Evolutionary conservation across 169 alveolate genomes (phyloP).

Genomic region (Miamiensis avidus): DNA sequence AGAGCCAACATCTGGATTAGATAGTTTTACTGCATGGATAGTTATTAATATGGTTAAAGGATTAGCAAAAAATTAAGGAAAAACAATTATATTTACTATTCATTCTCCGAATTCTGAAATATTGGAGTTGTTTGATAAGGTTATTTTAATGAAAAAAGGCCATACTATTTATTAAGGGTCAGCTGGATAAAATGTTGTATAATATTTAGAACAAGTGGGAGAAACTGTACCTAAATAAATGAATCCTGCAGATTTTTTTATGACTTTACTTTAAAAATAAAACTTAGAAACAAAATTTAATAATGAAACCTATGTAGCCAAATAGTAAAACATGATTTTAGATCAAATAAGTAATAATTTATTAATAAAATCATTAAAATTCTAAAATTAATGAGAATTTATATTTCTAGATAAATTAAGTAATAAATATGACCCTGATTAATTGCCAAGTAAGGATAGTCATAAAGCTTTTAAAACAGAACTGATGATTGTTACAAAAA

Average conservation of each 20-base stretch:
- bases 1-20: constrained; percentile 85
- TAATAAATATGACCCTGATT: no score
- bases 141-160: constrained; percentile 75
- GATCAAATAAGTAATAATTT: neutral
- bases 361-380: no score
- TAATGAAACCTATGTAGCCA: no score
- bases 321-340: neutral
- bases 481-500: no score
- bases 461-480: no score
- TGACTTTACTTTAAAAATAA: neutral
- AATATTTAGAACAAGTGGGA: neutral
- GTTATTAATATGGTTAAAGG: constrained; percentile 51
- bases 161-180: constrained; percentile 72
- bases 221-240: neutral
- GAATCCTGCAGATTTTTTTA: constrained; percentile 10
- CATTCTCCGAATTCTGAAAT: constrained; percentile 61
- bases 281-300: neutral
- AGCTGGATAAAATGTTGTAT: neutral
- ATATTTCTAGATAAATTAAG: no score
- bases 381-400: no score
- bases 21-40: constrained; percentile 61
- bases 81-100: constrained; percentile 56
- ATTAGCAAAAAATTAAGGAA: constrained; percentile 46
- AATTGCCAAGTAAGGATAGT: no score
- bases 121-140: constrained; percentile 64